phyloP scores from a whole-genome alignment of 495 filamentous ascomycete genomes.

The Tuber umbilicatum region DNA sequence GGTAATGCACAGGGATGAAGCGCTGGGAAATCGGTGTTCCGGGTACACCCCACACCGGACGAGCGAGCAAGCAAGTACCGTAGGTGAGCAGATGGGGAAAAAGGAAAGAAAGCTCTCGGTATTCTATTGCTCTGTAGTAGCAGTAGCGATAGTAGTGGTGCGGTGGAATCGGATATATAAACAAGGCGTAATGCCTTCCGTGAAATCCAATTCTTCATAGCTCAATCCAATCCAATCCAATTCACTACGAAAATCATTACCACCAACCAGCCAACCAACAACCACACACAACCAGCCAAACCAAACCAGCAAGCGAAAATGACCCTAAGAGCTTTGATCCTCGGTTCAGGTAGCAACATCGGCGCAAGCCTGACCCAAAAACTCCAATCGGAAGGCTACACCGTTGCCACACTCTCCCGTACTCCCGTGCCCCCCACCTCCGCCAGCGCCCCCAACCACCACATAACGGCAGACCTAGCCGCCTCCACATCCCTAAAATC shows the following conservation, averaged over 20 bases:
- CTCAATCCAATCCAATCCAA: background rate
- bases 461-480: constrained; percentile 13
- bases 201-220: background rate
- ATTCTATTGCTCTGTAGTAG: background rate
- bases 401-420: constrained; percentile 16
- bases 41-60: background rate
- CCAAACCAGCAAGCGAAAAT: constrained; percentile 4
- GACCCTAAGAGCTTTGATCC: constrained; percentile 19
- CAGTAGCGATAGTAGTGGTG: background rate
- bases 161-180: background rate
- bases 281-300: background rate
- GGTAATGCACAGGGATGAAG: background rate
- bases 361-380: constrained; percentile 18
- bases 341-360: constrained; percentile 13
- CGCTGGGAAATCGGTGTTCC: background rate
- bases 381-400: constrained; percentile 17
- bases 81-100: background rate
- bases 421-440: too few relatives aligned
- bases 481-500: background rate
- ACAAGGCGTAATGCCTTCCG: background rate
- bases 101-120: background rate
- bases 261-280: background rate
- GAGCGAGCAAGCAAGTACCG: background rate
- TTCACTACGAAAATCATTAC: background rate
- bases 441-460: background rate